A percentile compares a stretch with the other conserved stretches of the same genome.
These are phyloP conservation scores for Solanum virginianum DNA, from an alignment of 257 asterid genomes.

Conservation along the genomic window DNA sequence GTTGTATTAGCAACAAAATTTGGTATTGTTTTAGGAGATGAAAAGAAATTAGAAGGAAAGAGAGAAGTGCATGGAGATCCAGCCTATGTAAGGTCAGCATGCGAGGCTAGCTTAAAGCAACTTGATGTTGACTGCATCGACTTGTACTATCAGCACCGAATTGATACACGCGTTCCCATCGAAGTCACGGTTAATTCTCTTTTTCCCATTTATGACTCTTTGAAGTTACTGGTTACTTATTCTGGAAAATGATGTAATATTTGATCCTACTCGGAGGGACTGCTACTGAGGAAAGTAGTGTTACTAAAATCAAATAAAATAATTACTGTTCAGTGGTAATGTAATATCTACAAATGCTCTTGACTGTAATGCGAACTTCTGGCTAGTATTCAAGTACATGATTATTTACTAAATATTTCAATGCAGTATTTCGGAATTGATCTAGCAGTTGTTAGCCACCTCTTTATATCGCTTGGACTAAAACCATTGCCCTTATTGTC, in stretches of 20 bases:
- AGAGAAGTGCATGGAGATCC: conserved; percentile 20
- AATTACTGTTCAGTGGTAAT: too few species aligned
- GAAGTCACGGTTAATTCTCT: conserved; percentile 20
- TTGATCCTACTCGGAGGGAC: too few species aligned
- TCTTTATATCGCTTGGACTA: background rate
- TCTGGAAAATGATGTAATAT: background rate
- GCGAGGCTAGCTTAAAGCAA: conserved; percentile 28
- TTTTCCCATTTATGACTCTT: background rate
- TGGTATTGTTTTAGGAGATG: background rate
- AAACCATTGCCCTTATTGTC: background rate
- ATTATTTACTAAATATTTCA: background rate
- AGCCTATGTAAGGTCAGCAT: conserved; percentile 14
- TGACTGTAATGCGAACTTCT: background rate
- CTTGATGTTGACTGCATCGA: conserved; percentile 22
- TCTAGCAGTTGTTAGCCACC: background rate
- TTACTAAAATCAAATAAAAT: background rate
- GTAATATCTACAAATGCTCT: too few species aligned
- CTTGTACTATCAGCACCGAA: conserved; percentile 23
- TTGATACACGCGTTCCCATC: conserved; percentile 20
- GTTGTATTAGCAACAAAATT: conserved; percentile 20
- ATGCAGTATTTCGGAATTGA: background rate
- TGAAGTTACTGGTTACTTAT: background rate
- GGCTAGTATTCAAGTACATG: background rate
- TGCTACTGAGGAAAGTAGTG: background rate
- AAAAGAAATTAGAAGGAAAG: background rate